Percentiles rank a stretch among this genome's conserved stretches.
Conservation (phyloP, 2,329 filamentous ascomycete species). For the Trichophaea hybrida region DNA sequence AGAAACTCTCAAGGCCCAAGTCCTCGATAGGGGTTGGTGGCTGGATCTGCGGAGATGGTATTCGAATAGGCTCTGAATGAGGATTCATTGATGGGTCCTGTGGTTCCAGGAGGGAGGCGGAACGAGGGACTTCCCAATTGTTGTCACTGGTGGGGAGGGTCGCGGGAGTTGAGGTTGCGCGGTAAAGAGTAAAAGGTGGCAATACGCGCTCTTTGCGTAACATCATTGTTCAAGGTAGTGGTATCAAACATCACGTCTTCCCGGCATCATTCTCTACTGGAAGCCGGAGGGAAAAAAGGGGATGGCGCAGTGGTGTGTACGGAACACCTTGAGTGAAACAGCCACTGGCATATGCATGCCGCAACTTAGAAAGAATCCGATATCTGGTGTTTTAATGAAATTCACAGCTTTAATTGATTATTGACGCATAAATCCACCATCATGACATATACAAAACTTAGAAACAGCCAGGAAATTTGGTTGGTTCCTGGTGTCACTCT, state of each 20-base stretch:
- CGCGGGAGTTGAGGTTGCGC: not conserved
- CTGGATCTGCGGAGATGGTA: not conserved
- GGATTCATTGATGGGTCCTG: not conserved
- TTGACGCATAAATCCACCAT: too few relatives aligned
- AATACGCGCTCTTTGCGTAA: not conserved
- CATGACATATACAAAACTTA: too few relatives aligned
- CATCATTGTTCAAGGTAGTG: not conserved
- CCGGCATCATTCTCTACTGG: not conserved
- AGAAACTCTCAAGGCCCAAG: constrained; percentile 2
- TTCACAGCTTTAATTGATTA: too few relatives aligned
- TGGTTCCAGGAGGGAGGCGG: not conserved
- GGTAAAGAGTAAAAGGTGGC: not conserved
- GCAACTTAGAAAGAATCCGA: too few relatives aligned
- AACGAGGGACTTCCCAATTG: not conserved
- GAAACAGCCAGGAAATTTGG: too few relatives aligned
- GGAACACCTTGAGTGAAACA: too few relatives aligned
- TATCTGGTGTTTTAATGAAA: too few relatives aligned
- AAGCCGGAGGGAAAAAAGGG: too few relatives aligned
- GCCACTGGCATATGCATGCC: too few relatives aligned
- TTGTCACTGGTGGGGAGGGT: not conserved
- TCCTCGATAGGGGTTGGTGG: constrained; percentile 5
- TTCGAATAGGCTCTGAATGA: not conserved
- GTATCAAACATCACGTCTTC: not conserved
- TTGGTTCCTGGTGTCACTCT: too few relatives aligned
- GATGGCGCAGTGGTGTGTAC: too few relatives aligned